Conservation (phyloP, 495 filamentous ascomycete genomes). For the Tetracladium setigerum region DNA sequence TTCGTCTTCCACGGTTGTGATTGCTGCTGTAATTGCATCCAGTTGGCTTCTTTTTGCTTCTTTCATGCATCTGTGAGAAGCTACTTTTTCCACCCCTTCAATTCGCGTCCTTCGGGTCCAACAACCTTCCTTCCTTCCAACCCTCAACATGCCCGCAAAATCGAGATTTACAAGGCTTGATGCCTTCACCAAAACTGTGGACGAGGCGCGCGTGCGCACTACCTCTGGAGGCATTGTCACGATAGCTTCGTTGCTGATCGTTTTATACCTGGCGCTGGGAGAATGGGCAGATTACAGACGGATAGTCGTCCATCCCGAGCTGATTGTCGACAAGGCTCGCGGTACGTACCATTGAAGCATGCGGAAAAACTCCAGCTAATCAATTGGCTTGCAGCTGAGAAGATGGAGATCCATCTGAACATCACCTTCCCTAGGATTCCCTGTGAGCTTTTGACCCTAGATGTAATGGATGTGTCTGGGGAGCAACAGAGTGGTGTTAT, state of each 20-base stretch:
- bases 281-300: conserved; percentile 93
- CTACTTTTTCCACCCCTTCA: neutral
- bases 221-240: conserved; percentile 95
- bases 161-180: conserved; percentile 94
- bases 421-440: conserved; percentile 91
- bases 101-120: too few relatives aligned
- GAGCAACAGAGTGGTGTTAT: conserved; percentile 90
- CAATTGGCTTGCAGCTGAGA: conserved; percentile 56
- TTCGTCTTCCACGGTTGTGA: too few relatives aligned
- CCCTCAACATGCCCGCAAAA: conserved; percentile 47
- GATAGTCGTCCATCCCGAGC: conserved; percentile 79
- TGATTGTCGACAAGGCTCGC: conserved; percentile 94
- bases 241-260: conserved; percentile 76
- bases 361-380: conserved; percentile 1
- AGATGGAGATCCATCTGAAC: conserved; percentile 98
- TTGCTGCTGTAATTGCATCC: too few relatives aligned
- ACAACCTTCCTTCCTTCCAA: neutral
- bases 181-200: conserved; percentile 97
- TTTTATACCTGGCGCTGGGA: conserved; percentile 83
- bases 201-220: conserved; percentile 95
- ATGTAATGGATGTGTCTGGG: conserved; percentile 98
- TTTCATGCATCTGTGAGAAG: too few relatives aligned
- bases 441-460: conserved; percentile 90
- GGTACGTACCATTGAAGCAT: conserved; percentile 41
- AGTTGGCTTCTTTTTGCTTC: too few relatives aligned